A percentile compares a stretch with the other conserved stretches of the same genome.
These are phyloP conservation scores for Pseudozyma pruni DNA, from an alignment of 1,284 basidiomycete genomes.

Conservation along the genomic window DNA sequence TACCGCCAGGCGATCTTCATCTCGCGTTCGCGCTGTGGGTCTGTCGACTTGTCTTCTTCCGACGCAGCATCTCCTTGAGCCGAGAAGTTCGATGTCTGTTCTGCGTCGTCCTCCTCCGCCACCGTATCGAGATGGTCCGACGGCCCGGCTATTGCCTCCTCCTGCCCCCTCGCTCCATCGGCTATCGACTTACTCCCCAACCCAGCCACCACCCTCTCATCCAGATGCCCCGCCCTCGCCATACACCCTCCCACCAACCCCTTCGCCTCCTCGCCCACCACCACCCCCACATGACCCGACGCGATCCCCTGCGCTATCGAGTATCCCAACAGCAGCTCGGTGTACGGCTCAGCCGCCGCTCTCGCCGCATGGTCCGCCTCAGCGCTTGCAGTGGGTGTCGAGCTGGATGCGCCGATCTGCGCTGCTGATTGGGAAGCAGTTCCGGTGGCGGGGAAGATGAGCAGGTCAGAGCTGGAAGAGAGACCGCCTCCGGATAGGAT, in stretches of 20 bases:
- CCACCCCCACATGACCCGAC: slow-evolving; percentile 75
- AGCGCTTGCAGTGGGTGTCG: slow-evolving; percentile 76
- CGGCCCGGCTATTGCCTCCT: slow-evolving; percentile 9
- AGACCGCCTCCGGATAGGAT: slow-evolving; percentile 86
- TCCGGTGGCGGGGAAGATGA: slow-evolving; percentile 71
- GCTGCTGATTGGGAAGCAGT: slow-evolving; percentile 48
- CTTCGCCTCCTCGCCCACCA: slow-evolving; percentile 73
- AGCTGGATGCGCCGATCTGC: slow-evolving; percentile 71
- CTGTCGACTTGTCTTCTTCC: not conserved
- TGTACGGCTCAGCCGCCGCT: slow-evolving; percentile 74
- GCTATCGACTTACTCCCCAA: slow-evolving; percentile 9
- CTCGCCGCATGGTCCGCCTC: slow-evolving; percentile 42
- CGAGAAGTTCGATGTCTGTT: not conserved
- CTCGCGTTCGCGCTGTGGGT: slow-evolving; percentile 25
- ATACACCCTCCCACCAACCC: slow-evolving; percentile 65
- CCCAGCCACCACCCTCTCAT: slow-evolving; percentile 26
- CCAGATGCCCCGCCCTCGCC: slow-evolving; percentile 50
- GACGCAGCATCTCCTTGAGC: not conserved
- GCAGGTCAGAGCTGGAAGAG: slow-evolving; percentile 81
- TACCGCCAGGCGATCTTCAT: slow-evolving; percentile 84
- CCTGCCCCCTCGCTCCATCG: too few relatives aligned
- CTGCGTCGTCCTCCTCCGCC: slow-evolving; percentile 23
- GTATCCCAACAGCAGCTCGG: slow-evolving; percentile 86
- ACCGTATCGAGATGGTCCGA: slow-evolving; percentile 34
- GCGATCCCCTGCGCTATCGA: slow-evolving; percentile 86